Evolutionary conservation across 176 grass and related monocot genomes (phyloP), one percentile per base, ranked within the genome.

Genomic region (Aegilops longissima): DNA sequence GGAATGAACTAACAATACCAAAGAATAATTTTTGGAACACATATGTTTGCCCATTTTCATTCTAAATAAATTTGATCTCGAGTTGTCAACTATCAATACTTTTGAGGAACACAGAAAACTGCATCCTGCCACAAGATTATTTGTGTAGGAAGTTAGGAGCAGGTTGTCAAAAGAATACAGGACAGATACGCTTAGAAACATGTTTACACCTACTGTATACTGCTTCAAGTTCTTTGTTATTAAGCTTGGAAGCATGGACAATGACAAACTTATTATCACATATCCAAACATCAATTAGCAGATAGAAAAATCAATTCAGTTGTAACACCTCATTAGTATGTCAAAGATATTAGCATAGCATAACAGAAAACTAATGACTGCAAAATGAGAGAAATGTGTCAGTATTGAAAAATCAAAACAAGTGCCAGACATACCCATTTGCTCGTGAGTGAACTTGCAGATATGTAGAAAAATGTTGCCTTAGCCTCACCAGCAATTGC

Each of bases 381-480:
- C 68, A 77, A 81, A 68, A 86, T 42, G 18, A 40, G 73, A 74
- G 38, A 83, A 80, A 81, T 25, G 39, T 18, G 88, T 40, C 75
- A 72, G 61, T 75, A 86, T 39, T 88, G 31, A 78, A 88, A 91
- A 84, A 42, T 34, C 16, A 80, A 78, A 77, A 71, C 52, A 77
- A 75, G 77, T 70, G 59, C 8, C 66, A 78, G 84, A 86, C 85
- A 79, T 68, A 98, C 96, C 96, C 96, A 98, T 90, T 98, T 98
- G 90, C 96, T 98, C 62, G 96, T 98, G 9, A 98, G 88, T 67
- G 96, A 98, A 89, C 96, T 98, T 61, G 96, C 91, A 78, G 96
- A 98, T 89, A 98, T 95, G 81, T 95, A 98, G 92, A 98, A 98
- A 92, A 98, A 98, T 69, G 96, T 98, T 81, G 96, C 96, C 82